Percentiles rank a stretch among this genome's conserved stretches.
These are phyloP conservation scores for Aristolochia contorta DNA, from an alignment of 164 flowering plant species.

Conservation along the genomic window DNA sequence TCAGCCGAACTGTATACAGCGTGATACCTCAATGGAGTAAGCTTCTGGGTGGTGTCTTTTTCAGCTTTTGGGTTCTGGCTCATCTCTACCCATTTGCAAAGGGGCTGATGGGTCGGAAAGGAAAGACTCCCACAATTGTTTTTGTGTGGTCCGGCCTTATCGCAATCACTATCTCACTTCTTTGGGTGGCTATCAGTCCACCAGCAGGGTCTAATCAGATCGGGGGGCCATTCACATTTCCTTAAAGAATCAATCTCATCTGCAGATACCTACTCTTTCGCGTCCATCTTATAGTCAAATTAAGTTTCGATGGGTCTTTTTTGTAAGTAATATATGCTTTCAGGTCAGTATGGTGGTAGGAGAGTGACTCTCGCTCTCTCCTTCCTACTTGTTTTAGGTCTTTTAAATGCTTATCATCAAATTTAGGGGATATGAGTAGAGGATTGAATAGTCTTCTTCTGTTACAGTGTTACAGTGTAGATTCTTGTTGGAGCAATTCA, in stretches of 20 bases:
- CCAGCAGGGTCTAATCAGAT: conserved; percentile 27
- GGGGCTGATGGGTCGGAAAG: conserved; percentile 68
- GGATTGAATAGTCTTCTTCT: too few relatives aligned
- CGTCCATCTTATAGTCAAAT: too few relatives aligned
- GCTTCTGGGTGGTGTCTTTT: conserved; percentile 65
- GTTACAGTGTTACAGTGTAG: too few relatives aligned
- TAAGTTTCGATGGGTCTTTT: too few relatives aligned
- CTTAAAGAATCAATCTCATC: conserved; percentile 21
- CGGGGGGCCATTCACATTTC: conserved; percentile 63
- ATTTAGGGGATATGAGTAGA: too few relatives aligned
- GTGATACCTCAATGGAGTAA: conserved; percentile 53
- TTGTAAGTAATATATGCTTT: too few relatives aligned
- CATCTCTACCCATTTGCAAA: conserved; percentile 79
- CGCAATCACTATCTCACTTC: conserved; percentile 58
- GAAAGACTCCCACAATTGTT: conserved; percentile 64
- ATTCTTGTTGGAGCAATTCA: too few relatives aligned
- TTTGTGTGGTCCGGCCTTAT: conserved; percentile 74
- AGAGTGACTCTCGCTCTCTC: too few relatives aligned
- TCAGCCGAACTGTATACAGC: conserved; percentile 46
- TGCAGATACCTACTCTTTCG: too few relatives aligned
- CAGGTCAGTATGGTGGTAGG: too few relatives aligned
- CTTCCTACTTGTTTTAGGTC: too few relatives aligned
- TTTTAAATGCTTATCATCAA: too few relatives aligned
- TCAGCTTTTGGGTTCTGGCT: conserved; percentile 74
- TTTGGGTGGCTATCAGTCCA: conserved; percentile 57